Evolutionary conservation across 176 grass and related monocot genomes (phyloP).

Genomic region (Hyparrhenia diplandra): DNA sequence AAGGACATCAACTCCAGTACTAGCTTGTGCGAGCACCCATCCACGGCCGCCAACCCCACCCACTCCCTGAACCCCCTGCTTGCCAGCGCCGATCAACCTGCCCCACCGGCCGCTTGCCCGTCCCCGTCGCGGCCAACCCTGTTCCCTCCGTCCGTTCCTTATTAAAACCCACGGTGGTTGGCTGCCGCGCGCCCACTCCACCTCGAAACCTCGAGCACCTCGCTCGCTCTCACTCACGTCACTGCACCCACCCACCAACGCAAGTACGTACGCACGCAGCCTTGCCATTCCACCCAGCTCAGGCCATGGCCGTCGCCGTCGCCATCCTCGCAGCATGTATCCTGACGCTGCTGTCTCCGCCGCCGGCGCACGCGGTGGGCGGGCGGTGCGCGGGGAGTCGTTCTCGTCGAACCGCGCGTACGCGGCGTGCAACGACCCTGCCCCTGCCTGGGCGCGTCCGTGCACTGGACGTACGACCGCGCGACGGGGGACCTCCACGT

Average conservation of each 20-base stretch:
- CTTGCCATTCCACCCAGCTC: too few relatives aligned
- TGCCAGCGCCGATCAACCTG: neutral
- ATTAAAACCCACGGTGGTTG: neutral
- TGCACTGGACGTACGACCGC: conserved; percentile 65
- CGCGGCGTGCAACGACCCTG: conserved; percentile 57
- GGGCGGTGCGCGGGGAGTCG: conserved; percentile 29
- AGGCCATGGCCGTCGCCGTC: neutral
- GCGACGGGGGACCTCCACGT: conserved; percentile 37
- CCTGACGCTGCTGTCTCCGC: neutral
- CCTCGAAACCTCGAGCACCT: neutral
- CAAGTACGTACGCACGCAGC: too few relatives aligned
- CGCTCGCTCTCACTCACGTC: neutral
- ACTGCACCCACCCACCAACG: neutral
- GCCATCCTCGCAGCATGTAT: conserved; percentile 13
- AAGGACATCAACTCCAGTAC: too few relatives aligned
- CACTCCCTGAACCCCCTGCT: neutral
- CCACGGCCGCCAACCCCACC: neutral
- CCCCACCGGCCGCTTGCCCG: neutral
- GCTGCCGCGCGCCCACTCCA: neutral
- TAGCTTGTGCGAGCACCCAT: neutral
- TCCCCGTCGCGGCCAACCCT: neutral
- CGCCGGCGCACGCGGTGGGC: neutral
- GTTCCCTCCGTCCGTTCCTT: neutral
- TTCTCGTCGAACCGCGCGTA: conserved; percentile 45
- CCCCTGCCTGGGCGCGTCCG: conserved; percentile 41